These are phyloP conservation scores for Hymenochaete sp. DNA, from an alignment of 1,284 basidiomycete species.

Conservation along the genomic window DNA sequence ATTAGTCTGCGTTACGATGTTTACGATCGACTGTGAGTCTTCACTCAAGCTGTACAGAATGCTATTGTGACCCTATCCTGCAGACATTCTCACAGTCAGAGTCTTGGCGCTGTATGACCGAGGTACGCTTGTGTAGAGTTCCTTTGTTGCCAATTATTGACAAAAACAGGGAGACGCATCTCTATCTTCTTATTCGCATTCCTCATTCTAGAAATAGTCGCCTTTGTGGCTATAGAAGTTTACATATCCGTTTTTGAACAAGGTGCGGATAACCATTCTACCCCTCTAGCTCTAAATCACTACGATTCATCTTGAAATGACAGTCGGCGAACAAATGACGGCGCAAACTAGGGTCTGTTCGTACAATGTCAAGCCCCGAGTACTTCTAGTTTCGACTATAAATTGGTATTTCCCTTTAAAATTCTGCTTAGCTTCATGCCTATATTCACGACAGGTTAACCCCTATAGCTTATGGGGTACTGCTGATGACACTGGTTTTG, in stretches of 20 bases:
- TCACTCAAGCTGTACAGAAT: too few relatives aligned
- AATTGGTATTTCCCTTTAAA: too few relatives aligned
- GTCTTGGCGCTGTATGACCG: constrained; percentile 2
- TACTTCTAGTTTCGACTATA: too few relatives aligned
- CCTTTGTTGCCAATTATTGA: too few relatives aligned
- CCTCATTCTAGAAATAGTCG: not conserved
- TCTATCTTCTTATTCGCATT: not conserved
- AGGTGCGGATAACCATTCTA: too few relatives aligned
- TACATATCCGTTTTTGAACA: not conserved
- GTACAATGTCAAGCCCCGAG: too few relatives aligned
- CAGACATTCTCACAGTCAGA: constrained; percentile 5
- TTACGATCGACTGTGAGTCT: constrained; percentile 3
- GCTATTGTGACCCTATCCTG: not conserved
- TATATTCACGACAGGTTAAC: not conserved
- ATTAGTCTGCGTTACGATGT: constrained; percentile 1
- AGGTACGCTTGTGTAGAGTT: not conserved
- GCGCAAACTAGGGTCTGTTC: too few relatives aligned
- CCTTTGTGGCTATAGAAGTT: not conserved
- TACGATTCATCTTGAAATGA: too few relatives aligned
- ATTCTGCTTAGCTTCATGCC: too few relatives aligned
- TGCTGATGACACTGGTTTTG: not conserved
- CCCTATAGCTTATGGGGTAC: constrained; percentile 1
- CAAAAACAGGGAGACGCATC: not conserved
- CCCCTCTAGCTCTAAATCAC: too few relatives aligned
- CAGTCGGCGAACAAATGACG: too few relatives aligned